phyloP scores from a whole-genome alignment of 306 rosid species.

The Elaeagnus macrophylla region DNA sequence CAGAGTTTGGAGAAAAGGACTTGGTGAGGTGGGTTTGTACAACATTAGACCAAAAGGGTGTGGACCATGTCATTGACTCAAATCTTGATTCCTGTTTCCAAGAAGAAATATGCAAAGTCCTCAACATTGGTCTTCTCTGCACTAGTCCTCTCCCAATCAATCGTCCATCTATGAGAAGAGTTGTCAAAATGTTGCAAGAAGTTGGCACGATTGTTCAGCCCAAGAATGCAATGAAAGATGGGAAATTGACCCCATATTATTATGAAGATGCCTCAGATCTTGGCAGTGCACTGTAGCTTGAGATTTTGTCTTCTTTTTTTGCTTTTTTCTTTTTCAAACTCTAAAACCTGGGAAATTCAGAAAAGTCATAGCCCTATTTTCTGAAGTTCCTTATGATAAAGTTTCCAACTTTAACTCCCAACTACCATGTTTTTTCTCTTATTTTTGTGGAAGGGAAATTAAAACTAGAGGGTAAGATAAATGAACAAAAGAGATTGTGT shows the following conservation, averaged over 20 bases:
- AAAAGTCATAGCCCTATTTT: neutral
- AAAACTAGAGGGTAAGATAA: conserved; percentile 1
- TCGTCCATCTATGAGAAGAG: conserved; percentile 33
- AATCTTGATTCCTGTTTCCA: conserved; percentile 62
- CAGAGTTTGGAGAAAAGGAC: conserved; percentile 85
- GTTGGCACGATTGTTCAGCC: conserved; percentile 18
- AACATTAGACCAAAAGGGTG: conserved; percentile 70
- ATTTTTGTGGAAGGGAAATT: conserved; percentile 13
- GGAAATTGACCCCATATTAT: conserved; percentile 29
- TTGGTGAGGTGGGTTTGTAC: conserved; percentile 84
- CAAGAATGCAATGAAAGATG: conserved; percentile 21
- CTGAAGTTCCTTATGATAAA: neutral
- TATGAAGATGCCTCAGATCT: conserved; percentile 30
- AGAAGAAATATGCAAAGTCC: conserved; percentile 71
- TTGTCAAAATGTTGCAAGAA: conserved; percentile 30
- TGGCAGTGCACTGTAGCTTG: conserved; percentile 63
- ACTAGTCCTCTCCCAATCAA: conserved; percentile 75
- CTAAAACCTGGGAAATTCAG: no score
- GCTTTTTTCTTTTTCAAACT: no score
- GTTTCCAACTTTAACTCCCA: neutral
- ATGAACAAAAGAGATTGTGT: no score
- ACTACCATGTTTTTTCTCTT: neutral
- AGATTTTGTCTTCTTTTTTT: no score
- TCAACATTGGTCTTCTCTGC: conserved; percentile 78
- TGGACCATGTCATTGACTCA: conserved; percentile 57